Evolutionary conservation across 805 yeast genomes (phyloP).

Genomic region (Hanseniaspora taiwanica): DNA sequence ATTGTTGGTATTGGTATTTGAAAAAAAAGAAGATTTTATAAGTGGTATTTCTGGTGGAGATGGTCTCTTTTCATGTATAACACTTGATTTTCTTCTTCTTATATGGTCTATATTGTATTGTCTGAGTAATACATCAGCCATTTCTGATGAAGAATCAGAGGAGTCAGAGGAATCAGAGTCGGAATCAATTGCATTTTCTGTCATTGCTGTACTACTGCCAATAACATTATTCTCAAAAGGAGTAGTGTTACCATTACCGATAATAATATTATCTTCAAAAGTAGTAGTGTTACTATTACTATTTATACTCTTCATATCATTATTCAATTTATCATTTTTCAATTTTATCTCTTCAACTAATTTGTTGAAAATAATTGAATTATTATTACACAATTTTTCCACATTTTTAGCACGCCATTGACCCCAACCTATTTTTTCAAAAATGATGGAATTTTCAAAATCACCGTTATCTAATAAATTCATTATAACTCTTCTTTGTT

Average conservation of each 20-base stretch:
- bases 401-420: constrained; percentile 53
- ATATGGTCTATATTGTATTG: constrained; percentile 15
- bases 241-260: neutral
- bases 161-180: no score
- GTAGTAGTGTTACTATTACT: neutral
- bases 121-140: neutral
- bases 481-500: constrained; percentile 83
- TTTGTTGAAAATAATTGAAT: constrained; percentile 22
- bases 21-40: constrained; percentile 7
- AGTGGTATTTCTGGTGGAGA: constrained; percentile 1
- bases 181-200: no score
- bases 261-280: neutral
- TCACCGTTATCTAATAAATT: constrained; percentile 71
- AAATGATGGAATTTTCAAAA: constrained; percentile 39
- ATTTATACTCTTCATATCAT: no score
- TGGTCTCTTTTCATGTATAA: constrained; percentile 10
- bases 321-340: constrained; percentile 27
- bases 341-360: constrained; percentile 23
- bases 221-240: neutral
- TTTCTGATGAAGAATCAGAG: no score
- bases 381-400: constrained; percentile 5
- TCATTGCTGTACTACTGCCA: no score
- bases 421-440: constrained; percentile 96
- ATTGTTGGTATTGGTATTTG: constrained; percentile 8
- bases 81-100: constrained; percentile 13